Conservation (phyloP, 257 asterid genomes). For the Solanum medicagineum region DNA sequence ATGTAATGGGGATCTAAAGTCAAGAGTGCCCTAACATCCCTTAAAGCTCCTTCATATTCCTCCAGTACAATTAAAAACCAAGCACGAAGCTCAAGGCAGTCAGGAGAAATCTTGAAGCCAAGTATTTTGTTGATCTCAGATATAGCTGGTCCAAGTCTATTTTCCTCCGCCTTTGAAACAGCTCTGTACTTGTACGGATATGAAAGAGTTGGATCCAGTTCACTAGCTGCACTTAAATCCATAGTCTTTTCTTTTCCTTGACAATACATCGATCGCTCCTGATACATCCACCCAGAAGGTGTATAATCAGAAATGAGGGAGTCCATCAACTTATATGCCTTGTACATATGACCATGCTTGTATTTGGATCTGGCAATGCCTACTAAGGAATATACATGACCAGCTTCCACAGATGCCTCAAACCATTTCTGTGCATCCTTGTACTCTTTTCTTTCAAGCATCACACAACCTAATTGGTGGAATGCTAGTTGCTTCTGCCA, state of each 20-base stretch:
- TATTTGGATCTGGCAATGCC: conserved; percentile 71
- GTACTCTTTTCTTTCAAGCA: conserved; percentile 80
- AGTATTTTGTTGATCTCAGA: conserved; percentile 68
- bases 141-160: conserved; percentile 44
- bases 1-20: conserved; percentile 73
- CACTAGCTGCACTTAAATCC: conserved; percentile 73
- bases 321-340: conserved; percentile 69
- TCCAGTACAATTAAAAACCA: conserved; percentile 69
- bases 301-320: conserved; percentile 54
- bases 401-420: conserved; percentile 51
- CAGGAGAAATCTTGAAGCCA: conserved; percentile 76
- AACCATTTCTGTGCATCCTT: conserved; percentile 96
- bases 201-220: conserved; percentile 81
- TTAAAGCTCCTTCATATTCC: conserved; percentile 73
- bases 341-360: conserved; percentile 85
- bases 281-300: conserved; percentile 96
- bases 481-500: conserved; percentile 82
- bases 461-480: conserved; percentile 90
- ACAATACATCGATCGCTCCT: conserved; percentile 73
- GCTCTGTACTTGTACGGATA: conserved; percentile 84
- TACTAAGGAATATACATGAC: conserved; percentile 72
- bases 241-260: conserved; percentile 55
- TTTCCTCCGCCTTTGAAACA: conserved; percentile 48
- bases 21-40: conserved; percentile 72
- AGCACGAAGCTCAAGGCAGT: conserved; percentile 91